Percentiles rank a stretch among this genome's conserved stretches.
phyloP scores from a whole-genome alignment of 805 yeast species.

The Candida tibetensis region DNA sequence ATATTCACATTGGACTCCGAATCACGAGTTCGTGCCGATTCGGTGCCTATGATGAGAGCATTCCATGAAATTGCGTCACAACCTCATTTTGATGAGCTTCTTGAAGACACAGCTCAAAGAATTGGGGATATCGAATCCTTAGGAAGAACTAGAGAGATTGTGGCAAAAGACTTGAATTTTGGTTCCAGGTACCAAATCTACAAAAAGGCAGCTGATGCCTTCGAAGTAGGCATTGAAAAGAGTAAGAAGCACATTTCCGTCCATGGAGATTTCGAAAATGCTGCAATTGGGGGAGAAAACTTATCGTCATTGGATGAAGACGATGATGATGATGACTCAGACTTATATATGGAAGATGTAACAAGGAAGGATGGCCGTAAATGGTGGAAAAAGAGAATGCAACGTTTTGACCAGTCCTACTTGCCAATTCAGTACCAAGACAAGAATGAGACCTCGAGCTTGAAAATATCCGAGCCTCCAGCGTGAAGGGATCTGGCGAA shows the following conservation, averaged over 20 bases:
- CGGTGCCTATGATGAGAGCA: slow-evolving; percentile 88
- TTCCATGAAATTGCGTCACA: slow-evolving; percentile 72
- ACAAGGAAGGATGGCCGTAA: slow-evolving; percentile 15
- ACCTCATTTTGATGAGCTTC: slow-evolving; percentile 66
- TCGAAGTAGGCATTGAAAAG: slow-evolving; percentile 12
- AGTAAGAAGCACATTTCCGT: slow-evolving; percentile 17
- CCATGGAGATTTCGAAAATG: slow-evolving; percentile 18
- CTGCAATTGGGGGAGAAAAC: not conserved
- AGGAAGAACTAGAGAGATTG: slow-evolving; percentile 73
- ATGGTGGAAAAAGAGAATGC: slow-evolving; percentile 52
- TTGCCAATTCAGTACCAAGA: slow-evolving; percentile 1
- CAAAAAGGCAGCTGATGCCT: slow-evolving; percentile 13
- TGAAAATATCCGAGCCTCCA: too few relatives aligned
- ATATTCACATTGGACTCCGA: slow-evolving; percentile 76
- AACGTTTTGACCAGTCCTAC: slow-evolving; percentile 25
- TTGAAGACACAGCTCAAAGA: slow-evolving; percentile 63
- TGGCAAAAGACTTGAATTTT: slow-evolving; percentile 61
- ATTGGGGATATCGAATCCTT: slow-evolving; percentile 74
- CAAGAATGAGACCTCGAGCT: too few relatives aligned
- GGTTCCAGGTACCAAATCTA: slow-evolving; percentile 46
- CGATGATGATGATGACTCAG: slow-evolving; percentile 21
- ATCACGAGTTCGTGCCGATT: slow-evolving; percentile 73
- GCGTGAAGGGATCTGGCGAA: too few relatives aligned
- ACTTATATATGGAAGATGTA: slow-evolving; percentile 20
- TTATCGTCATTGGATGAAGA: slow-evolving; percentile 13